A percentile compares a stretch with the other conserved stretches of the same genome.
Conservation (phyloP, 495 filamentous ascomycete genomes). For the Tetracladium setigerum region DNA sequence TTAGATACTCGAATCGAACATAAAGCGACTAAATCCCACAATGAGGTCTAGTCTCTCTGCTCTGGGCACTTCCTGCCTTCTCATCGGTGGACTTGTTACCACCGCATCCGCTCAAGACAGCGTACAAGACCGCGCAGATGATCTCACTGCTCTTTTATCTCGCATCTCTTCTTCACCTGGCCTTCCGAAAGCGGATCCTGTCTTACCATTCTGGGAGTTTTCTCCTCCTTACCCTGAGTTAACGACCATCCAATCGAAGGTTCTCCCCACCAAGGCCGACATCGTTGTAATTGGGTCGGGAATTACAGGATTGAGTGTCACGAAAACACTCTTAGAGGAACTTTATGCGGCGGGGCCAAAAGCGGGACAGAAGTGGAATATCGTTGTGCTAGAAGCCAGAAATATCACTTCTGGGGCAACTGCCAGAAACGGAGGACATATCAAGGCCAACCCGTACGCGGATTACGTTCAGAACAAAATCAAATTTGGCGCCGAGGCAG, state of each 20-base stretch:
- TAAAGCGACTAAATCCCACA: too few species aligned
- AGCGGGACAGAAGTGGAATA: background rate
- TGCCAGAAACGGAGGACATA: conserved; percentile 41
- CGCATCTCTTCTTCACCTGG: conserved; percentile 5
- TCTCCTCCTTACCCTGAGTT: conserved; percentile 44
- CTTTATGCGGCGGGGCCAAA: too few species aligned
- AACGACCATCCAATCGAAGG: conserved; percentile 40
- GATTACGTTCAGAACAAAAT: background rate
- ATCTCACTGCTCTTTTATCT: background rate
- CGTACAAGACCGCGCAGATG: too few species aligned
- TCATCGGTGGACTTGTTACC: too few species aligned
- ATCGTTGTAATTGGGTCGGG: conserved; percentile 64
- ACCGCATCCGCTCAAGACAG: too few species aligned
- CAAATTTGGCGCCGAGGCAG: background rate
- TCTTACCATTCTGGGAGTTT: conserved; percentile 58
- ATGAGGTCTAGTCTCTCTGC: too few species aligned
- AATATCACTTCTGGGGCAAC: conserved; percentile 47
- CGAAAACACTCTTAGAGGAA: conserved; percentile 16
- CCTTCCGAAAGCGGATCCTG: conserved; percentile 50
- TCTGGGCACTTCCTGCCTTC: too few species aligned
- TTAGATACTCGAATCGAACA: too few species aligned
- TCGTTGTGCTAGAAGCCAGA: conserved; percentile 51
- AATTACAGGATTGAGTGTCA: conserved; percentile 56
- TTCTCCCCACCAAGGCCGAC: conserved; percentile 41
- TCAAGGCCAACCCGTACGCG: conserved; percentile 7